Base-by-base conservation (phyloP, 1,284 basidiomycete genomes). In the Rhizopogon hawkerae region DNA sequence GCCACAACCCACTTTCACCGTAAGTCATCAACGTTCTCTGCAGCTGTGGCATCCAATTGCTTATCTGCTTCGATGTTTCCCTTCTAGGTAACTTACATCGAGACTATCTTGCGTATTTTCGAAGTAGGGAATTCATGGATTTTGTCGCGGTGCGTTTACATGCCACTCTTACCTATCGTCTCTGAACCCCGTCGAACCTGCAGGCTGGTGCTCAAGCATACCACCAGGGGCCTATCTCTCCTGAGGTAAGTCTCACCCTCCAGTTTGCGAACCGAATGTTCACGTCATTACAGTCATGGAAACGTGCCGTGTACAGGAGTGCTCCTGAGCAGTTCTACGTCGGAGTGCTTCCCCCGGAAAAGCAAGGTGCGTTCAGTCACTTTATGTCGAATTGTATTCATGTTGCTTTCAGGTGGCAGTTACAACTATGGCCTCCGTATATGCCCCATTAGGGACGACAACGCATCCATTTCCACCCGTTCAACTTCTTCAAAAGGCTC, bases 391-490 rank as follows among this genome's bases (percentile, higher is more conserved):
- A 11, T 45, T 16, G 24, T 13, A 7, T 26, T 53, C n/a, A 52
- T 35, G 7, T 48, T 26, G 3, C n/a, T 29, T 21, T 45, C 47
- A 88, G 85, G 76, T 29, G 72, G 68, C 47, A 73, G 66, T 42
- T 71, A 72, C 51, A 72, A 70, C 58, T 84, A 79, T 64, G 83
- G 83, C 41, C 74, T 89, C 70, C 76, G 75, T 13, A 72, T 89
- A 26, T 68, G 60, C 35, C 75, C 83, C 21, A 60, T 80, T 36
- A 58, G 49, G 38, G 60, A 69, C 13, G 73, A 77, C 38, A 59
- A 68, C 33, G 57, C 60, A 10, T 77, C 77, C 23, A 56, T 66
- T 35, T 67, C 62, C 23, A 70, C 75, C 5, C 57, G 59, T 11
- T 36, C 47, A 1, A 52, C 59, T 21, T 59, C 56, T 11, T 63